Conservation (phyloP, 805 yeast species). For the Candida ipomoeae region DNA sequence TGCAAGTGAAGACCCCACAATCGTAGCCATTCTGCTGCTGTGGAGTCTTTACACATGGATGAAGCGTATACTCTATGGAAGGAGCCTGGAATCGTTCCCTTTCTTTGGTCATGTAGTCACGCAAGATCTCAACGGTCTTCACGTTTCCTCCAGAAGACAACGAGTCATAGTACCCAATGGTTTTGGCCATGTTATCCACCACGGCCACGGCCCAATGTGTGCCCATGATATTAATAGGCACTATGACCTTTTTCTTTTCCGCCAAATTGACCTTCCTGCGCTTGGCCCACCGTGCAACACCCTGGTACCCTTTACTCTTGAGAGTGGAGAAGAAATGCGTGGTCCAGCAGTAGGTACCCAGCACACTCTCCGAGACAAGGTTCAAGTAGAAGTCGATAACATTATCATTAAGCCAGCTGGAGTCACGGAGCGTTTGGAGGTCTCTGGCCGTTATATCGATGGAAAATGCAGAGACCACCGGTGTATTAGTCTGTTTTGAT, state of each 20-base stretch:
- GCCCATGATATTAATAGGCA: conserved; percentile 79
- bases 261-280: conserved; percentile 66
- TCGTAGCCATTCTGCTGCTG: conserved; percentile 88
- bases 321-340: conserved; percentile 84
- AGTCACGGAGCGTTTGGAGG: conserved; percentile 62
- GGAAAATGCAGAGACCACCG: conserved; percentile 32
- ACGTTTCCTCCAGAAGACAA: conserved; percentile 46
- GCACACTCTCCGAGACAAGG: conserved; percentile 42
- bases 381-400: conserved; percentile 78
- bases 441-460: conserved; percentile 68
- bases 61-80: conserved; percentile 21
- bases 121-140: conserved; percentile 42
- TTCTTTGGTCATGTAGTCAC: conserved; percentile 65
- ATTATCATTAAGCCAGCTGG: conserved; percentile 86
- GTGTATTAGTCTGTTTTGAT: conserved; percentile 18
- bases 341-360: conserved; percentile 65
- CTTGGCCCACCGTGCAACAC: conserved; percentile 83
- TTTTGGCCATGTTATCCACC: conserved; percentile 55
- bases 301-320: conserved; percentile 65
- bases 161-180: conserved; percentile 76
- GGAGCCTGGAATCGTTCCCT: conserved; percentile 43
- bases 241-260: conserved; percentile 60
- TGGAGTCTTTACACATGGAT: conserved; percentile 48
- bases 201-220: conserved; percentile 93
- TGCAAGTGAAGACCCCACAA: conserved; percentile 92